phyloP scores from a whole-genome alignment of 176 grass and related monocot species.

The Canna indica region DNA sequence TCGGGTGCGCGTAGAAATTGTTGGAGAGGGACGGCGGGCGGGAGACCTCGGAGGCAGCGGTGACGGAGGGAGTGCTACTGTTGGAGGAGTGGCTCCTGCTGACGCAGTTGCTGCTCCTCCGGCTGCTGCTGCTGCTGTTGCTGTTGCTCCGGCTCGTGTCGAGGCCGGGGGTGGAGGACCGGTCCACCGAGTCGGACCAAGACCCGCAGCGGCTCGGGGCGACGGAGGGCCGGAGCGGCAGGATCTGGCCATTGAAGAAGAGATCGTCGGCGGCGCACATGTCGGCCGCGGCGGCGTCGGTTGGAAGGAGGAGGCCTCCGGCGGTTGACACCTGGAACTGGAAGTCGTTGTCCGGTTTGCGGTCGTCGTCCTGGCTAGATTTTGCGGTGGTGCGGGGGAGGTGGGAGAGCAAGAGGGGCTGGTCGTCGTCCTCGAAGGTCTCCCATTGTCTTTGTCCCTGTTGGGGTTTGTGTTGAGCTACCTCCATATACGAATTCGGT shows the following conservation, averaged over 20 bases:
- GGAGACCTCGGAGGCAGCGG: background rate
- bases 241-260: slow-evolving; percentile 30
- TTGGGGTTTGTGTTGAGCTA: slow-evolving; percentile 7
- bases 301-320: background rate
- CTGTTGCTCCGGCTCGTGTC: slow-evolving; percentile 24
- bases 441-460: slow-evolving; percentile 16
- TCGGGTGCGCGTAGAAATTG: slow-evolving; percentile 35
- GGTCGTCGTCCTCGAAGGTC: slow-evolving; percentile 13
- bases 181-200: slow-evolving; percentile 9
- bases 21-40: slow-evolving; percentile 22
- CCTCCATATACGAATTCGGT: too few species aligned
- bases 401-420: slow-evolving; percentile 18
- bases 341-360: slow-evolving; percentile 21
- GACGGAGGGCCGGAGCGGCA: slow-evolving; percentile 17
- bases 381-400: slow-evolving; percentile 8
- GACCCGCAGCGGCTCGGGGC: slow-evolving; percentile 5
- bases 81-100: slow-evolving; percentile 34
- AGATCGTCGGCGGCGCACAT: slow-evolving; percentile 37
- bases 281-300: background rate
- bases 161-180: background rate
- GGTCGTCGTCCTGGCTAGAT: background rate
- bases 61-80: background rate
- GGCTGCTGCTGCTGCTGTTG: slow-evolving; percentile 18
- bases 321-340: slow-evolving; percentile 31
- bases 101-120: slow-evolving; percentile 31